A percentile compares a stretch with the other conserved stretches of the same genome.
Evolutionary conservation across 1,139 yeast genomes (phyloP).

Genomic region (Candida pseudocylindracea): DNA sequence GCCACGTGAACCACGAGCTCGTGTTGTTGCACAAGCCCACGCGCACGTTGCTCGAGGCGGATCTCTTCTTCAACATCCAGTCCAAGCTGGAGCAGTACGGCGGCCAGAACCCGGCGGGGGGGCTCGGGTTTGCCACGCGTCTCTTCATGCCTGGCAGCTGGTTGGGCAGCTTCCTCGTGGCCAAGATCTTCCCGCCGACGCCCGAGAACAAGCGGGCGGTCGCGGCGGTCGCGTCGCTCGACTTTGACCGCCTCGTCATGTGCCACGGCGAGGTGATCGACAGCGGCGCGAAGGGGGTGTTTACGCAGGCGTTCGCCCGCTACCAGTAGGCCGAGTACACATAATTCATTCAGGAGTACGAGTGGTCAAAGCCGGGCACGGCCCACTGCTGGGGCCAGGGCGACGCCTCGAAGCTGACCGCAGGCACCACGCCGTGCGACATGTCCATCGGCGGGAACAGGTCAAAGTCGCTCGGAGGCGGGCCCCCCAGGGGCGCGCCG

Average conservation of each 20-base stretch:
- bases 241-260: conserved; percentile 7
- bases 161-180: conserved; percentile 4
- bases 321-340: too few species aligned
- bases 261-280: conserved; percentile 9
- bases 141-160: conserved; percentile 7
- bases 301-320: conserved; percentile 4
- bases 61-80: conserved; percentile 25
- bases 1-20: conserved; percentile 31
- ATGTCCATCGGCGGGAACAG: too few species aligned
- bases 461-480: too few species aligned
- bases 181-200: conserved; percentile 1
- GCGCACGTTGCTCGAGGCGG: conserved; percentile 30
- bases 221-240: conserved; percentile 7
- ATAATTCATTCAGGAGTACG: too few species aligned
- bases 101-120: conserved; percentile 5
- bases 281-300: conserved; percentile 6
- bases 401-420: too few species aligned
- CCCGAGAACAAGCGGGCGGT: conserved; percentile 2
- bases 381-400: too few species aligned
- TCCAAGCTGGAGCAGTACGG: conserved; percentile 7
- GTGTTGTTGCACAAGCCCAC: conserved; percentile 22
- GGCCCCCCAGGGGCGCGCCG: too few species aligned
- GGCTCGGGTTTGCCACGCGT: conserved; percentile 7
- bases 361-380: too few species aligned
- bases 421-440: too few species aligned